These are phyloP conservation scores for Exophiala calicioides DNA, from an alignment of 2,329 filamentous ascomycete genomes.

Conservation along the genomic window DNA sequence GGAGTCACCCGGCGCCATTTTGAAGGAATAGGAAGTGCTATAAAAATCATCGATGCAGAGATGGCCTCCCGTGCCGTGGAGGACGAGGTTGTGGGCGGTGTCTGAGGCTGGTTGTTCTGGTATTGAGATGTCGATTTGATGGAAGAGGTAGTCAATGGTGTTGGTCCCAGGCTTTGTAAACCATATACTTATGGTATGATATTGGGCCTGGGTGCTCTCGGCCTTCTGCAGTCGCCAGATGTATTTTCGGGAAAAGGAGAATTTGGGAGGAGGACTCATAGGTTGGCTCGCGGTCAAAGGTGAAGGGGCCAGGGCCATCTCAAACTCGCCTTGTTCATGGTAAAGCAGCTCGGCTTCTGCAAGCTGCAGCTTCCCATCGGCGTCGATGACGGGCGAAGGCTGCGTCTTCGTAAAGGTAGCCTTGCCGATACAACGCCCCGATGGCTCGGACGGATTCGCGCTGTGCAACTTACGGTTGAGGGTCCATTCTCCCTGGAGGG, in stretches of 20 bases:
- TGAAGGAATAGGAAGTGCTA: conserved; percentile 47
- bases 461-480: conserved; percentile 43
- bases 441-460: conserved; percentile 43
- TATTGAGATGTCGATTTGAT: conserved; percentile 38
- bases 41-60: conserved; percentile 51
- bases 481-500: conserved; percentile 36
- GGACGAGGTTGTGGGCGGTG: conserved; percentile 25
- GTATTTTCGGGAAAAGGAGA: conserved; percentile 42
- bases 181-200: conserved; percentile 44
- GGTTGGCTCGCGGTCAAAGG: conserved; percentile 34
- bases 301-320: conserved; percentile 38
- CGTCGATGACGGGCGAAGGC: conserved; percentile 27
- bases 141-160: conserved; percentile 47
- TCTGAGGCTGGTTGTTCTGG: conserved; percentile 25
- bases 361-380: conserved; percentile 32
- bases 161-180: conserved; percentile 44
- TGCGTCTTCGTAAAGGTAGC: conserved; percentile 40
- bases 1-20: conserved; percentile 36
- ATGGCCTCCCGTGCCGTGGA: conserved; percentile 44
- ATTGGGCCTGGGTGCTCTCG: conserved; percentile 12
- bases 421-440: conserved; percentile 43
- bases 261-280: conserved; percentile 21
- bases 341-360: conserved; percentile 39
- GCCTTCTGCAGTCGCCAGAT: conserved; percentile 43
- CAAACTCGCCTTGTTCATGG: conserved; percentile 42